A percentile compares a stretch with the other conserved stretches of the same genome.
phyloP scores from a whole-genome alignment of 495 filamentous ascomycete species.

The Penicillium cataractarum region DNA sequence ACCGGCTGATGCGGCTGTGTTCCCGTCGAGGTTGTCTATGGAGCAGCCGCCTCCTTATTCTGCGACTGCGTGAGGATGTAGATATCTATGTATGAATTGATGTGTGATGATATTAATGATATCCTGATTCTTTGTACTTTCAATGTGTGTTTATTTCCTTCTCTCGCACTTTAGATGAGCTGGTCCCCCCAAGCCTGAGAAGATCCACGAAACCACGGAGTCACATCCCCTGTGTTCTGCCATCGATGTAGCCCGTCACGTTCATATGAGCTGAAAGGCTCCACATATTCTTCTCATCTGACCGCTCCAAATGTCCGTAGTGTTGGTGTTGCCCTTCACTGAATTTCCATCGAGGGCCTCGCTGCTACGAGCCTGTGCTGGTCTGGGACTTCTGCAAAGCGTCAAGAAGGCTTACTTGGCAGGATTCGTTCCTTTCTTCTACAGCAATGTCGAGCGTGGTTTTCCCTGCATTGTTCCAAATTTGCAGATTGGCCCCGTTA shows the following conservation, averaged over 20 bases:
- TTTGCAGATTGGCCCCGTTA: not conserved
- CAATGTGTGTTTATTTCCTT: too few relatives aligned
- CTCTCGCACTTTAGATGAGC: too few relatives aligned
- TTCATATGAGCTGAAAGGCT: too few relatives aligned
- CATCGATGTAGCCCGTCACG: too few relatives aligned
- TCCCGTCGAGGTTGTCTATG: not conserved
- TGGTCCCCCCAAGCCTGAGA: too few relatives aligned
- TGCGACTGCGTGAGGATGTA: not conserved
- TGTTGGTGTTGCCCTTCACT: too few relatives aligned
- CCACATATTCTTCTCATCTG: too few relatives aligned
- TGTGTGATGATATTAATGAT: not conserved
- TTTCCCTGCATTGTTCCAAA: not conserved
- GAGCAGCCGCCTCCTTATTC: conserved; percentile 8
- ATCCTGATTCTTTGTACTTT: not conserved
- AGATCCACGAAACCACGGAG: too few relatives aligned
- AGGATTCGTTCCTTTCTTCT: not conserved
- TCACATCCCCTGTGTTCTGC: too few relatives aligned
- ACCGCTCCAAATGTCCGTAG: too few relatives aligned
- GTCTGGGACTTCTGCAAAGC: not conserved
- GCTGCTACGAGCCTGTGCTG: not conserved
- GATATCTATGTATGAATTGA: not conserved
- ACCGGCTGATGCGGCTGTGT: not conserved
- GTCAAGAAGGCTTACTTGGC: not conserved
- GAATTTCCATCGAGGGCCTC: not conserved
- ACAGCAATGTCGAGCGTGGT: not conserved